Percentiles rank a stretch among this genome's conserved stretches.
Evolutionary conservation across 2,329 filamentous ascomycete species (phyloP).

Genomic region (Penicillium sumatraense): DNA sequence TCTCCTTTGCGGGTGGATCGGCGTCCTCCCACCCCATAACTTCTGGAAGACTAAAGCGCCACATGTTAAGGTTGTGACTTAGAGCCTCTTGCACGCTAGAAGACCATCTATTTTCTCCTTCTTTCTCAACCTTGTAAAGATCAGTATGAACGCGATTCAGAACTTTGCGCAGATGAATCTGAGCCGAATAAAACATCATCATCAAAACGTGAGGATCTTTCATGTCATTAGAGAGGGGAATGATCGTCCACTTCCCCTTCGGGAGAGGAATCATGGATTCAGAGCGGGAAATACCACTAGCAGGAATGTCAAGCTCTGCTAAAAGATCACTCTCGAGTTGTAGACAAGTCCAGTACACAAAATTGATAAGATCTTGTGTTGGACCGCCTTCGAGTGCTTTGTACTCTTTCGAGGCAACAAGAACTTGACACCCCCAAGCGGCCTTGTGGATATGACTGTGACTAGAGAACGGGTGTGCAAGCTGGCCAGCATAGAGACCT

Average conservation of each 20-base stretch:
- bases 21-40: conserved; percentile 66
- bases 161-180: conserved; percentile 63
- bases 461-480: conserved; percentile 85
- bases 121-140: conserved; percentile 53
- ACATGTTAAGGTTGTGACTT: conserved; percentile 56
- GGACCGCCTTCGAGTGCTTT: conserved; percentile 33
- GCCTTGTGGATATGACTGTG: conserved; percentile 70
- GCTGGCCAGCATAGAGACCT: conserved; percentile 85
- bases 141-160: conserved; percentile 61
- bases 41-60: conserved; percentile 56
- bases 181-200: conserved; percentile 64
- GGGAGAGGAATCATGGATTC: conserved; percentile 53
- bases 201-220: conserved; percentile 45
- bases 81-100: conserved; percentile 47
- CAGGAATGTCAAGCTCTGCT: conserved; percentile 75
- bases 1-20: conserved; percentile 73
- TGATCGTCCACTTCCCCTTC: conserved; percentile 40
- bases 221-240: conserved; percentile 37
- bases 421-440: conserved; percentile 66
- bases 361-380: conserved; percentile 65
- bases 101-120: conserved; percentile 41
- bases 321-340: conserved; percentile 95
- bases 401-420: conserved; percentile 64
- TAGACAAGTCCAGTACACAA: conserved; percentile 91
- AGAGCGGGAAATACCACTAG: conserved; percentile 62